These are phyloP conservation scores for Nakaseomyces kungkrabaensis DNA, from an alignment of 1,139 yeast genomes.

Conservation along the genomic window DNA sequence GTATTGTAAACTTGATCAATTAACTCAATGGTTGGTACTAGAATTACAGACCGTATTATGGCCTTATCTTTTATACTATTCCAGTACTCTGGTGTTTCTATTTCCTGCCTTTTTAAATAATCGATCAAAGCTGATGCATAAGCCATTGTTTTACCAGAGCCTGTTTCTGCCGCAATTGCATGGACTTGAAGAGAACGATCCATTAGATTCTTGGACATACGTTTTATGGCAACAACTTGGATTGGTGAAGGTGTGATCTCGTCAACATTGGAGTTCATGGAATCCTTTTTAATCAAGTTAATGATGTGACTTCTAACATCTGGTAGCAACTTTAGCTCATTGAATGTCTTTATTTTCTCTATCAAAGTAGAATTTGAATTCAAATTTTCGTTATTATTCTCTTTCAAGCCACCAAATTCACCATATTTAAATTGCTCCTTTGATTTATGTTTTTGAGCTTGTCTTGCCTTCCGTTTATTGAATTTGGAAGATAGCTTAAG, in stretches of 20 bases:
- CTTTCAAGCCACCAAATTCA: constrained; percentile 5
- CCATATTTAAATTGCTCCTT: constrained; percentile 10
- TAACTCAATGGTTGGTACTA: constrained; percentile 84
- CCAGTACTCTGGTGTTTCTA: constrained; percentile 30
- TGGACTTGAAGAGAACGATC: constrained; percentile 46
- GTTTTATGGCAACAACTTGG: constrained; percentile 49
- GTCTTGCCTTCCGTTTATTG: background rate
- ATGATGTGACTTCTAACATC: constrained; percentile 54
- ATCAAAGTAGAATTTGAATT: constrained; percentile 17
- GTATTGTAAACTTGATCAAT: constrained; percentile 67
- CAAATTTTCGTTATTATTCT: background rate
- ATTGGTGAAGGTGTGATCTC: constrained; percentile 49
- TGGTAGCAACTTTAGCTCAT: constrained; percentile 56
- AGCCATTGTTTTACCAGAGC: constrained; percentile 93
- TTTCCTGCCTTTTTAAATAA: constrained; percentile 49
- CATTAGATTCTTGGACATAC: constrained; percentile 32
- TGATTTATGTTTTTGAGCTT: background rate
- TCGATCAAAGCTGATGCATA: constrained; percentile 70
- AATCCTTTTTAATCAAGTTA: constrained; percentile 44
- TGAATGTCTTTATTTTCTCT: constrained; percentile 48
- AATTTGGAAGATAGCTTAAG: background rate
- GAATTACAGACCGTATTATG: constrained; percentile 54
- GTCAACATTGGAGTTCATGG: constrained; percentile 21
- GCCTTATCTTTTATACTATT: constrained; percentile 32
- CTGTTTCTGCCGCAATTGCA: constrained; percentile 91